Base-by-base conservation (phyloP, 768 basidiomycete genomes). In the Nidula microcarpa region DNA sequence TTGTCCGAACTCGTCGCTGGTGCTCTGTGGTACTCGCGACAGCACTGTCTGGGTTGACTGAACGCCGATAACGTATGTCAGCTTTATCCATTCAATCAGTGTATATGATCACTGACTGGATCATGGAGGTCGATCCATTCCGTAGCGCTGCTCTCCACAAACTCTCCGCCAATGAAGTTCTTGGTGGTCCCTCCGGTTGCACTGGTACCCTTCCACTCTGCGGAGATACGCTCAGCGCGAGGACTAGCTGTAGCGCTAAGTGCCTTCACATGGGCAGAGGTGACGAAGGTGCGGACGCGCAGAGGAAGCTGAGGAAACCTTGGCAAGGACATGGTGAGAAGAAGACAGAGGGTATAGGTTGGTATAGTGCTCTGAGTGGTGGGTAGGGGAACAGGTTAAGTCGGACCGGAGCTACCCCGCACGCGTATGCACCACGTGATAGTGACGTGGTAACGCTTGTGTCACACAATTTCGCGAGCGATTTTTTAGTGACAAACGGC, bases 1-100 rank as follows among this genome's bases (percentile, higher is more conserved):
- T 54, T 85, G 81, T 16, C 85, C 79, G 63, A 98, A 94, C 67
- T 98, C 95, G 13, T 73, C 60, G 16, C 71, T 64, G 0, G 94
- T 91, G 0, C 94, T 94, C 71, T 98, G 90, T 6, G 96, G 96
- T 5, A 96, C 94, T 14, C 82, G 82, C 33, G 90, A 90, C 58
- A 99, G 81, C 30, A 98, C 63, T 0, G 92, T 87, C 76, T 99
- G 95, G 0, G 95, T 94, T 4, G 93, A 87, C 91, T 97, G 58
- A 7, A n/a, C n/a, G n/a, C n/a, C n/a, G n/a, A n/a, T n/a, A n/a
- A n/a, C 32, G 33, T 13, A 43, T 52, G 33, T 49, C 5, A 43
- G 49, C n/a, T n/a, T n/a, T n/a, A 39, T 35, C 4, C 14, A 49
- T 36, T 33, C 35, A 44, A 49, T 51, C 13, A 44, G 48, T n/a